These are phyloP conservation scores for Aspergillus bridgeri DNA, from an alignment of 495 filamentous ascomycete genomes.

Conservation along the genomic window DNA sequence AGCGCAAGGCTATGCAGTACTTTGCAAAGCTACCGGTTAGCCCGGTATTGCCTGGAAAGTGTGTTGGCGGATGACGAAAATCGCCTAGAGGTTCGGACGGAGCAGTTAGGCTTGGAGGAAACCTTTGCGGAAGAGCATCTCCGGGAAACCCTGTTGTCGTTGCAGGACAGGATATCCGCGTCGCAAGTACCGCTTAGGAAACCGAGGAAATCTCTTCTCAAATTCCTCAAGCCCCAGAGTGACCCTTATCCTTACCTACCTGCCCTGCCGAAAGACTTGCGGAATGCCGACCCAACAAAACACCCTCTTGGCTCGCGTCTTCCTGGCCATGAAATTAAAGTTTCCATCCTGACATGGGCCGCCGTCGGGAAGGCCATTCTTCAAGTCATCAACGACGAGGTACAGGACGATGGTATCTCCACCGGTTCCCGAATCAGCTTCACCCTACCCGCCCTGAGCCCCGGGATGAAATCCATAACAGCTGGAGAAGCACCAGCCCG, in stretches of 20 bases:
- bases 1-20: slow-evolving; percentile 73
- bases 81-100: slow-evolving; percentile 62
- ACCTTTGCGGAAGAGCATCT: slow-evolving; percentile 78
- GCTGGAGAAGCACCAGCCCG: slow-evolving; percentile 11
- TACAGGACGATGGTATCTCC: slow-evolving; percentile 28
- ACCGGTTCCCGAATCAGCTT: slow-evolving; percentile 40
- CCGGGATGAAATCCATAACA: slow-evolving; percentile 14
- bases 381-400: slow-evolving; percentile 43
- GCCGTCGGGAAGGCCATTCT: slow-evolving; percentile 57
- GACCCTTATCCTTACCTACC: slow-evolving; percentile 80
- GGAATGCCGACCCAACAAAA: slow-evolving; percentile 27
- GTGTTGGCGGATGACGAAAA: slow-evolving; percentile 82
- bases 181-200: slow-evolving; percentile 61
- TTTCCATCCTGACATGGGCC: slow-evolving; percentile 47
- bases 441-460: slow-evolving; percentile 29
- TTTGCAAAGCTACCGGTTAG: slow-evolving; percentile 70
- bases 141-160: slow-evolving; percentile 57
- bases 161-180: slow-evolving; percentile 71
- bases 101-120: slow-evolving; percentile 80
- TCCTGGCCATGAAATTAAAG: slow-evolving; percentile 30
- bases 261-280: slow-evolving; percentile 37
- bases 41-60: slow-evolving; percentile 85
- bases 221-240: slow-evolving; percentile 59
- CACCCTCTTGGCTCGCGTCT: slow-evolving; percentile 27
- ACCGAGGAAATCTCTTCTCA: slow-evolving; percentile 60